Base-by-base conservation (phyloP, 805 yeast genomes). In the Yamadazyma laniorum region DNA sequence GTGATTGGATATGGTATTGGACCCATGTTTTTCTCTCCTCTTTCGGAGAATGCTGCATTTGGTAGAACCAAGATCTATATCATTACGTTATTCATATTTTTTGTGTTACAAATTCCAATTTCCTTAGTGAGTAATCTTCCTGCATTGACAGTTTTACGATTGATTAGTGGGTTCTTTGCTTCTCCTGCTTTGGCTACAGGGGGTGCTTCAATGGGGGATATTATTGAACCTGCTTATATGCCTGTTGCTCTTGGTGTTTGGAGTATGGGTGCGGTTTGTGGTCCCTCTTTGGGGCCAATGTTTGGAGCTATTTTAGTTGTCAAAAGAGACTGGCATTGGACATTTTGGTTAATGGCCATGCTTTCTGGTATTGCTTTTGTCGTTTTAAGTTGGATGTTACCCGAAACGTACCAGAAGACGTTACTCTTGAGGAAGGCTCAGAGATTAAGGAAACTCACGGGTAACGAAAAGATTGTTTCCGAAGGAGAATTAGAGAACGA, bases 1-100 rank as follows among this genome's bases (percentile, higher is more conserved):
- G 80, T 80, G 12, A 51, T 79, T 21, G 86, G 84, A 9, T 79
- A 80, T 49, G 85, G 80, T 39, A 37, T 78, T 17, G 85, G 85
- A 1, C 84, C 85, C 2, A 64, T 79, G 66, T 41, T 79, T 2
- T 73, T 77, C 35, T 74, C 82, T 0, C 85, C 86, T 5, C 48
- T 79, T 43, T 72, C 81, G 8, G 86, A 80, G 51, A 65, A 74
- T 35, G 75, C 80, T 2, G 51, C 56, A 2, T 53, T 76, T 39
- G 85, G 85, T 13, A 67, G 85, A 44, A 75, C 74, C 37, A 58
- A 65, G 19, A 66, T 77, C 32, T 79, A 78, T 45, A 63, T 72
- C 26, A 32, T 60, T 16, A 68, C 83, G 2, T 55, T 77, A 28
- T 62, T 76, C 42, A 33, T 76, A 2, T 80, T 77, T 45, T 56